A percentile compares a stretch with the other conserved stretches of the same genome.
phyloP scores from a whole-genome alignment of 2,329 filamentous ascomycete species.

The Talaromyces sp. region DNA sequence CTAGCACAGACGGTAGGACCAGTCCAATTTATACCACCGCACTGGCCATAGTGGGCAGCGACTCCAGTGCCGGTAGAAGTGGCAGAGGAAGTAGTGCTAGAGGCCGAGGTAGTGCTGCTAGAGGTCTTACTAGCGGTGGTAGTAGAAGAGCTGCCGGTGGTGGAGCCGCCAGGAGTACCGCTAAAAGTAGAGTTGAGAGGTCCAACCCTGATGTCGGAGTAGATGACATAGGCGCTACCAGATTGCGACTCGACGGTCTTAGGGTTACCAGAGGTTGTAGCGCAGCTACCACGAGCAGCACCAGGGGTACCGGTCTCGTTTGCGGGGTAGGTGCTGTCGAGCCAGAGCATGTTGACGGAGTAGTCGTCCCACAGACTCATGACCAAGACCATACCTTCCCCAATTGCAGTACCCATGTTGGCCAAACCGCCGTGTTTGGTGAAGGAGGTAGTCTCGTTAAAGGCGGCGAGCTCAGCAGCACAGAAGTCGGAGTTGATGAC shows the following conservation, averaged over 20 bases:
- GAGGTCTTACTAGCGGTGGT: background rate
- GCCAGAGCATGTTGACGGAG: conserved; percentile 68
- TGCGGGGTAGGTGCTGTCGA: conserved; percentile 64
- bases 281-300: conserved; percentile 54
- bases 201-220: conserved; percentile 60
- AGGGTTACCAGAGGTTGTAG: conserved; percentile 52
- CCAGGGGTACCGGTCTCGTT: conserved; percentile 45
- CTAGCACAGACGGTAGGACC: conserved; percentile 14
- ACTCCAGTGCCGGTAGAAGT: background rate
- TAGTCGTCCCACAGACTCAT: conserved; percentile 64
- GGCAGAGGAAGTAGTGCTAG: background rate
- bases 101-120: background rate
- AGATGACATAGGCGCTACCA: conserved; percentile 53
- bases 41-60: conserved; percentile 8
- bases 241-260: background rate
- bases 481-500: conserved; percentile 59
- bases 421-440: conserved; percentile 54
- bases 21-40: conserved; percentile 9
- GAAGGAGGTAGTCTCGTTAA: conserved; percentile 56
- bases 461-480: conserved; percentile 53
- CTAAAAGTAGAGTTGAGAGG: conserved; percentile 54
- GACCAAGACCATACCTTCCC: conserved; percentile 61
- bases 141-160: background rate
- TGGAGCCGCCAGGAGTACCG: background rate
- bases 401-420: conserved; percentile 54